Conservation (phyloP, 176 grass and related monocot species). For the Bonia amplexicaulis region DNA sequence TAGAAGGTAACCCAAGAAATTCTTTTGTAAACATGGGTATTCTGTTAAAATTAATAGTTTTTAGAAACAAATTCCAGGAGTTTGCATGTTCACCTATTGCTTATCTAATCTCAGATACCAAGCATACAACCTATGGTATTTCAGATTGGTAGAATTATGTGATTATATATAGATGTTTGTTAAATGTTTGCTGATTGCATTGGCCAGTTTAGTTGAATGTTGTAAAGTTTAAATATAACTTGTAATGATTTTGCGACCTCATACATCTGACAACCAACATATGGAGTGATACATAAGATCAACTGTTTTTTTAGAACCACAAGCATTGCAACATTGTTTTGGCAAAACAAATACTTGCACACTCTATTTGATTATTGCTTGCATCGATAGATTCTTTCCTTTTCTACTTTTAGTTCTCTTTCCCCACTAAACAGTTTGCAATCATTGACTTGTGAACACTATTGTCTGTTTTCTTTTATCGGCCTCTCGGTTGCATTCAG, state of each 20-base stretch:
- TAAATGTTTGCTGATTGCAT: neutral
- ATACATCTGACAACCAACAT: neutral
- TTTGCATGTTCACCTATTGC: neutral
- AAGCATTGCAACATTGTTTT: neutral
- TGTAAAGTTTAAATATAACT: neutral
- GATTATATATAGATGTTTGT: neutral
- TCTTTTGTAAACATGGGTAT: neutral
- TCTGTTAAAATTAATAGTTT: neutral
- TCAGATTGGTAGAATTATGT: neutral
- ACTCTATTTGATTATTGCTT: conserved; percentile 11
- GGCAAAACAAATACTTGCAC: neutral
- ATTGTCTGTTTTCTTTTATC: neutral
- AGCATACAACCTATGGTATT: neutral
- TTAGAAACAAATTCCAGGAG: neutral
- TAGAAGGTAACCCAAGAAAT: neutral
- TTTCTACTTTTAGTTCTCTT: neutral
- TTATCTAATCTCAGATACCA: neutral
- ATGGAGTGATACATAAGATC: neutral
- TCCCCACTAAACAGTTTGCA: neutral
- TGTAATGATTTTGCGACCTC: neutral
- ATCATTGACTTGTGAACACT: neutral
- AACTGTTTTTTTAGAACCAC: neutral
- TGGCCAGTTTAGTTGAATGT: neutral
- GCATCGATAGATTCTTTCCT: neutral
- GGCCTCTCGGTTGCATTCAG: neutral